Conservation (phyloP, 257 asterid species). For the Solanum gracilifrons region DNA sequence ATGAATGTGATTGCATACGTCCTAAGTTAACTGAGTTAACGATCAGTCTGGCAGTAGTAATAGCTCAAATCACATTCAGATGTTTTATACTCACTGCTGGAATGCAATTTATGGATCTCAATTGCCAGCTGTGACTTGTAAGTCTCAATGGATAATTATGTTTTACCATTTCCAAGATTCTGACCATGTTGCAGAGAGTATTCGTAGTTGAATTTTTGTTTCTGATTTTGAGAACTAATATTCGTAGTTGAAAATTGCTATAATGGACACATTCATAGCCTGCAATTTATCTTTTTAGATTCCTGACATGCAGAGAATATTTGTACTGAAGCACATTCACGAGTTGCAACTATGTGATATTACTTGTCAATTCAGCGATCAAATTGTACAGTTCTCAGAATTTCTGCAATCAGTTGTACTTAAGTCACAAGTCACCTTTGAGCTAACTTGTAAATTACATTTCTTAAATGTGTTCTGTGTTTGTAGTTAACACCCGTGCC, state of each 20-base stretch:
- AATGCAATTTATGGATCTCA: neutral
- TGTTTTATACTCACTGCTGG: neutral
- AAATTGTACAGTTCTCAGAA: neutral
- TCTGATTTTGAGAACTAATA: neutral
- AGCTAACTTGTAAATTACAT: neutral
- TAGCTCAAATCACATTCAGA: neutral
- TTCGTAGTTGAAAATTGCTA: neutral
- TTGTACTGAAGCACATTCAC: neutral
- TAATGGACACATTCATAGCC: neutral
- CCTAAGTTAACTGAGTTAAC: neutral
- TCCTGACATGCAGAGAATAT: neutral
- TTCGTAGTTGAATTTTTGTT: neutral
- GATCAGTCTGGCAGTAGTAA: neutral
- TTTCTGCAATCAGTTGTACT: neutral
- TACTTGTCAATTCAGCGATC: neutral
- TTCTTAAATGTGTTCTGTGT: neutral
- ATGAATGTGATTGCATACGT: neutral
- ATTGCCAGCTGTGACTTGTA: neutral
- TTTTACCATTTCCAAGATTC: neutral
- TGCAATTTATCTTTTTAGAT: neutral
- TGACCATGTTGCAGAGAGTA: neutral
- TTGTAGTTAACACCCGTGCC: no score
- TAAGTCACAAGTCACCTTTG: neutral
- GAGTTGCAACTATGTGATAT: neutral
- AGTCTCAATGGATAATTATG: neutral